Conservation (phyloP, 148 eudicot genomes). For the Nepenthes mirabilis region DNA sequence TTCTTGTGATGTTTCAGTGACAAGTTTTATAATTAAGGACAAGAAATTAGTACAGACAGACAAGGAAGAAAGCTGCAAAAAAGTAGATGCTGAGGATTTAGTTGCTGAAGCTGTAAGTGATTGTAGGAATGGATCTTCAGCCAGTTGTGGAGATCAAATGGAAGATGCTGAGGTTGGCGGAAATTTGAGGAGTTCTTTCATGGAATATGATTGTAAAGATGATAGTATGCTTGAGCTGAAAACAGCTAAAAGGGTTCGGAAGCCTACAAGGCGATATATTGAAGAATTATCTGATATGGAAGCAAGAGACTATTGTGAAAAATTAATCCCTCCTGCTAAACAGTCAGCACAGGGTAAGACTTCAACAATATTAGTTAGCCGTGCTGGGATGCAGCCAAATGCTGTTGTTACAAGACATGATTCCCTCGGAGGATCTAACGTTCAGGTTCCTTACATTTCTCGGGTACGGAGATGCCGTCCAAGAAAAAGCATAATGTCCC, state of each 20-base stretch:
- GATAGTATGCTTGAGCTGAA: slow-evolving; percentile 37
- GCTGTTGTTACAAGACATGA: slow-evolving; percentile 58
- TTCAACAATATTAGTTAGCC: slow-evolving; percentile 15
- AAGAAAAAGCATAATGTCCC: slow-evolving; percentile 50
- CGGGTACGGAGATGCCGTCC: slow-evolving; percentile 89
- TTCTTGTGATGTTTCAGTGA: slow-evolving; percentile 73
- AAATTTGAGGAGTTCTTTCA: slow-evolving; percentile 19
- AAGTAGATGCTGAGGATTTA: slow-evolving; percentile 18
- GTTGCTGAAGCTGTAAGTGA: slow-evolving; percentile 25
- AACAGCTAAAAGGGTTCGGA: slow-evolving; percentile 73
- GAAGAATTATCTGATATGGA: slow-evolving; percentile 79
- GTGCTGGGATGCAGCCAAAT: slow-evolving; percentile 22
- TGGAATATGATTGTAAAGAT: slow-evolving; percentile 23
- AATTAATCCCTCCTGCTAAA: slow-evolving; percentile 28
- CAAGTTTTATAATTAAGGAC: slow-evolving; percentile 51
- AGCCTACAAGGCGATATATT: slow-evolving; percentile 87
- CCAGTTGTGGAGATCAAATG: slow-evolving; percentile 14
- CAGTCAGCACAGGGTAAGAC: slow-evolving; percentile 18
- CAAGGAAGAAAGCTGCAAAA: slow-evolving; percentile 23
- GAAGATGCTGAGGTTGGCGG: slow-evolving; percentile 18
- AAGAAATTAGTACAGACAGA: slow-evolving; percentile 34
- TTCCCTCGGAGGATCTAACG: slow-evolving; percentile 82
- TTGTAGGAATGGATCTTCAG: slow-evolving; percentile 21
- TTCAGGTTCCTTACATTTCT: slow-evolving; percentile 83
- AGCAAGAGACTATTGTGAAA: slow-evolving; percentile 32